Percentiles rank a stretch among this genome's conserved stretches.
Evolutionary conservation across 179 eudicot genomes (phyloP).

Genomic region (Patellifolia procumbens): DNA sequence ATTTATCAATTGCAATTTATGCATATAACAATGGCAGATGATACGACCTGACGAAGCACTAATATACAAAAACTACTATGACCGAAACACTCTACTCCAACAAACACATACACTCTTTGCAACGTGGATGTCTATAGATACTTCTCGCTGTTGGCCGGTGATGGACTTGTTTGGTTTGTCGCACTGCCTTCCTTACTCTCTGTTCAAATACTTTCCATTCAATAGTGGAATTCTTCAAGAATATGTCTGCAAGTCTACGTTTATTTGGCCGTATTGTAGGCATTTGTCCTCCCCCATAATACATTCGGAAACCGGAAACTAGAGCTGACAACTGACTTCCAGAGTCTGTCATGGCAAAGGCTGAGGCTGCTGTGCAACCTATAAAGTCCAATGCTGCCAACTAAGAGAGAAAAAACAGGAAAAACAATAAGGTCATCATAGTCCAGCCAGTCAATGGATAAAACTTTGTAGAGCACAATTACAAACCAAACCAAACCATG

Average conservation of each 20-base stretch:
- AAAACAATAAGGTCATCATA: constrained; percentile 1
- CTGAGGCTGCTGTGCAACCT: constrained; percentile 78
- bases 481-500: neutral
- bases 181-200: constrained; percentile 84
- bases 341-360: constrained; percentile 97
- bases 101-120: constrained; percentile 86
- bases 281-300: constrained; percentile 90
- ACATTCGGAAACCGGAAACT: constrained; percentile 83
- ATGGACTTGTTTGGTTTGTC: constrained; percentile 82
- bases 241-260: constrained; percentile 90
- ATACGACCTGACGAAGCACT: constrained; percentile 1
- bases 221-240: constrained; percentile 77
- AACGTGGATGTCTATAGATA: constrained; percentile 91
- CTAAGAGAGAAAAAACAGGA: constrained; percentile 39
- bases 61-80: constrained; percentile 29
- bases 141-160: constrained; percentile 86
- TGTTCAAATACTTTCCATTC: constrained; percentile 89
- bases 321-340: constrained; percentile 96
- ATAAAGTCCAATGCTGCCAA: constrained; percentile 96
- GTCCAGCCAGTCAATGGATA: neutral
- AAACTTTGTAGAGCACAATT: neutral
- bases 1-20: constrained; percentile 15
- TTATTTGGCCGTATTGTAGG: constrained; percentile 93
- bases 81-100: constrained; percentile 21
- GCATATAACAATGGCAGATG: constrained; percentile 10